Conservation (phyloP, 176 grass and related monocot species). For the Avena atlantica region DNA sequence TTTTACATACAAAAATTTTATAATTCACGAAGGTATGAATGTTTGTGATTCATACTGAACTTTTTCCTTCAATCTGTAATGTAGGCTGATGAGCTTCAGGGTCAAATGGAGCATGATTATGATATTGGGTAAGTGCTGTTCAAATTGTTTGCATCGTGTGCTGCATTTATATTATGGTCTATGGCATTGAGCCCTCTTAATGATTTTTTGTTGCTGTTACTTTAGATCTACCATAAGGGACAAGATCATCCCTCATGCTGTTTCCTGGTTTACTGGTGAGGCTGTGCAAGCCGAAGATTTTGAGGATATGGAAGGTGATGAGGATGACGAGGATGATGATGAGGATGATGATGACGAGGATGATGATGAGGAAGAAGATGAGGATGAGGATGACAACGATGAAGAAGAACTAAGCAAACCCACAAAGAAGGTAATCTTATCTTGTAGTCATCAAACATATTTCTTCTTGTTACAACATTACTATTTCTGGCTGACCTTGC, state of each 20-base stretch:
- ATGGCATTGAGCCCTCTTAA: background rate
- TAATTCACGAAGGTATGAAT: background rate
- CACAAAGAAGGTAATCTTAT: constrained; percentile 38
- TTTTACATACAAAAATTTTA: background rate
- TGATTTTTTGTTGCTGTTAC: background rate
- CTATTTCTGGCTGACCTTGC: background rate
- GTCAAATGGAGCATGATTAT: constrained; percentile 95
- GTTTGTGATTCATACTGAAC: background rate
- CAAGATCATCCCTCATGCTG: constrained; percentile 91
- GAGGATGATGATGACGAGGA: background rate
- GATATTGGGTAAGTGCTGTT: constrained; percentile 72
- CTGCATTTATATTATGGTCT: background rate
- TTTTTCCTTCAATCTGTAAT: constrained; percentile 13
- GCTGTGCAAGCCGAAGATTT: constrained; percentile 71
- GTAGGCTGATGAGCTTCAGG: constrained; percentile 89
- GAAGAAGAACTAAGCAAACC: constrained; percentile 67
- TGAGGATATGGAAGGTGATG: constrained; percentile 56
- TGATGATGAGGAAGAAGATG: constrained; percentile 23
- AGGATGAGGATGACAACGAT: constrained; percentile 55
- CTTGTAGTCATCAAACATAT: background rate
- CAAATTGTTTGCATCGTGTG: background rate
- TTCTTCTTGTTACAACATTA: background rate
- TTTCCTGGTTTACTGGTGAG: constrained; percentile 91
- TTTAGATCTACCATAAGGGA: constrained; percentile 86
- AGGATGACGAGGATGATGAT: background rate